Evolutionary conservation across 1,284 basidiomycete genomes (phyloP).

Genomic region (Cutaneotrichosporon sp.): DNA sequence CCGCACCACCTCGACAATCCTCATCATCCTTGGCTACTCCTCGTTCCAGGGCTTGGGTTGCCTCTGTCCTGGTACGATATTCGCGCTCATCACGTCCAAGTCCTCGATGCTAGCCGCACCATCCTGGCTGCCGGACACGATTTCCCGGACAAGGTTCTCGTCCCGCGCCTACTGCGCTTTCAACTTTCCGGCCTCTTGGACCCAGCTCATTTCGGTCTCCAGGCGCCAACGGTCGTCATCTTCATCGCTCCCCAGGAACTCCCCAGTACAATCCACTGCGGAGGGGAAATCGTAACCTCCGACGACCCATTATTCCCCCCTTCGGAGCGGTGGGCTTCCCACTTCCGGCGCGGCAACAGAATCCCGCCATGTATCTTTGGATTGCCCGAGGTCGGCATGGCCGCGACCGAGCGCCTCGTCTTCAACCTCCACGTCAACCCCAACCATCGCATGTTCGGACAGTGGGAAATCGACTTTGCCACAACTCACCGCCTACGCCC

Average conservation of each 20-base stretch:
- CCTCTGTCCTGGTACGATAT: neutral
- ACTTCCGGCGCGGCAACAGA: neutral
- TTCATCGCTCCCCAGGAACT: neutral
- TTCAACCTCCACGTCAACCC: neutral
- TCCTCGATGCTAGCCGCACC: neutral
- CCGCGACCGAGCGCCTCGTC: neutral
- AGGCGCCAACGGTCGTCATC: neutral
- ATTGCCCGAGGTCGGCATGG: neutral
- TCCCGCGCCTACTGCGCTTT: neutral
- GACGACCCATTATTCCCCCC: neutral
- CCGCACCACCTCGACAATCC: neutral
- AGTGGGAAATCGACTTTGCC: conserved; percentile 6
- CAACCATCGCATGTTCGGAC: neutral
- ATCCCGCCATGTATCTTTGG: neutral
- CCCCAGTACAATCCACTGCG: neutral
- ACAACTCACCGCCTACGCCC: neutral
- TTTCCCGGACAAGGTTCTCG: neutral
- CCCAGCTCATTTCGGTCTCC: neutral
- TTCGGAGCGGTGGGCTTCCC: neutral
- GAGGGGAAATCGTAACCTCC: neutral
- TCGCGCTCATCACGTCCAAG: neutral
- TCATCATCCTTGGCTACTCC: neutral
- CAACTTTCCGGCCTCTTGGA: neutral
- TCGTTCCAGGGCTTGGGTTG: neutral
- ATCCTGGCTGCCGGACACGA: neutral